Evolutionary conservation across 106 monocot genomes (phyloP), one percentile per base, ranked within the genome.

Genomic region (Acanthochlamys bracteata): DNA sequence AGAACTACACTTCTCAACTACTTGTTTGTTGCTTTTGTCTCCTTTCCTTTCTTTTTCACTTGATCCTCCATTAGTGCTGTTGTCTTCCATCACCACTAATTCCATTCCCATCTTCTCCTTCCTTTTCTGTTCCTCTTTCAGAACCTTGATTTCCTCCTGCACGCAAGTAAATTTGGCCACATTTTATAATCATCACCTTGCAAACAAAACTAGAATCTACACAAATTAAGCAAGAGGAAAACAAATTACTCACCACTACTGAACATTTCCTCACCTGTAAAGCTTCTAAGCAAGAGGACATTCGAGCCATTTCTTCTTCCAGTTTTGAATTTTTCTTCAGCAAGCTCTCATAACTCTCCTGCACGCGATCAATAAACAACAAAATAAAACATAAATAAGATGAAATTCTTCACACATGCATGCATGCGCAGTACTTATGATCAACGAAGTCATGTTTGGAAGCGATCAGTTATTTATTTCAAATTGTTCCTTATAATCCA

Each of bases 61-160:
- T 6, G 9, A 49, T 13, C 24, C 67, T 15, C 19, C 49, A 9
- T 25, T n/a, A n/a, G n/a, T 39, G 42, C 19, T 65, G 24, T 42
- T 25, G 42, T 39, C 41, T 53, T 52, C 55, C 46, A 12, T 59
- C 49, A 52, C 64, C 64, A 64, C 42, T 1, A 33, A 62, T 54
- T 10, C 55, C 15, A n/a, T 26, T 10, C 39, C 20, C 25, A 12
- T 25, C 46, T 41, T 59, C 43, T 16, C 40, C 10, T 39, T 41
- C 6, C 33, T 33, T 62, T 59, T 66, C 66, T 65, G 73, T 11
- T 63, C 67, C 43, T 61, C 60, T 73, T 82, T 81, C 24, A 84
- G 16, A 13, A 47, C 0, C 53, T 24, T 39, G 26, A 88, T 60
- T 57, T 90, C 90, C 20, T 83, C 90, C 83, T 82, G 77, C 77